Percentiles rank a stretch among this genome's conserved stretches.
Evolutionary conservation across 495 filamentous ascomycete species (phyloP).

Genomic region (Penicillium crystallinum): DNA sequence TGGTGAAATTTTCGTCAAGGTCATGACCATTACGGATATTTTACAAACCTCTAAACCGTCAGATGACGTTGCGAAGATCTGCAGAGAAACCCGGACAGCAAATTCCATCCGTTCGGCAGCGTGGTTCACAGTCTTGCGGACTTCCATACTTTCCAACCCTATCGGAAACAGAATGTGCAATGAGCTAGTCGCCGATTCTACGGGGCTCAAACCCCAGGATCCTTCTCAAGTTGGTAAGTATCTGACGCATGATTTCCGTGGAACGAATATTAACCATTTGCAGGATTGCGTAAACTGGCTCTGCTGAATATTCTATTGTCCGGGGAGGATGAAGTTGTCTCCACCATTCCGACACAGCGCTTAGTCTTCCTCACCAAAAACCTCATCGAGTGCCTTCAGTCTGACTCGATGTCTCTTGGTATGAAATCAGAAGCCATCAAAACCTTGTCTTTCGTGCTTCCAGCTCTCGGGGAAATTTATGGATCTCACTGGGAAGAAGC

Average conservation of each 20-base stretch:
- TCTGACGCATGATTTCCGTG: neutral
- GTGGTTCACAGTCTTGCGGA: constrained; percentile 33
- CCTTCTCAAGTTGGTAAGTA: constrained; percentile 37
- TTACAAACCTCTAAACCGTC: constrained; percentile 22
- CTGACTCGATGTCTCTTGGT: constrained; percentile 35
- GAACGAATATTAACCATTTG: constrained; percentile 14
- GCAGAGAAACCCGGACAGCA: constrained; percentile 31
- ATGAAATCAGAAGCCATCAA: constrained; percentile 54
- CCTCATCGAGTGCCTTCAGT: constrained; percentile 62
- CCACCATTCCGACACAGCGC: constrained; percentile 67
- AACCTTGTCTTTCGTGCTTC: constrained; percentile 59
- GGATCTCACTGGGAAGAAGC: constrained; percentile 77
- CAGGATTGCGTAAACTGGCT: constrained; percentile 49
- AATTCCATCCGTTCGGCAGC: constrained; percentile 40
- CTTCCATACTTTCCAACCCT: constrained; percentile 31
- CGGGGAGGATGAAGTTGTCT: constrained; percentile 44
- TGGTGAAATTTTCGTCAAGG: constrained; percentile 39
- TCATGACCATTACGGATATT: constrained; percentile 28
- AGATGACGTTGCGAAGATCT: constrained; percentile 32
- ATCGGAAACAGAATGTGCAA: constrained; percentile 48
- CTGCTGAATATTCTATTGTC: constrained; percentile 55
- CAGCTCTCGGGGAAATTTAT: constrained; percentile 69
- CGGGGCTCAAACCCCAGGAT: constrained; percentile 43
- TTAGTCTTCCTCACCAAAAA: constrained; percentile 79
- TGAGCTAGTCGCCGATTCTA: constrained; percentile 56